Conservation (phyloP, 1,284 basidiomycete genomes). For the Jaminaea rosea region DNA sequence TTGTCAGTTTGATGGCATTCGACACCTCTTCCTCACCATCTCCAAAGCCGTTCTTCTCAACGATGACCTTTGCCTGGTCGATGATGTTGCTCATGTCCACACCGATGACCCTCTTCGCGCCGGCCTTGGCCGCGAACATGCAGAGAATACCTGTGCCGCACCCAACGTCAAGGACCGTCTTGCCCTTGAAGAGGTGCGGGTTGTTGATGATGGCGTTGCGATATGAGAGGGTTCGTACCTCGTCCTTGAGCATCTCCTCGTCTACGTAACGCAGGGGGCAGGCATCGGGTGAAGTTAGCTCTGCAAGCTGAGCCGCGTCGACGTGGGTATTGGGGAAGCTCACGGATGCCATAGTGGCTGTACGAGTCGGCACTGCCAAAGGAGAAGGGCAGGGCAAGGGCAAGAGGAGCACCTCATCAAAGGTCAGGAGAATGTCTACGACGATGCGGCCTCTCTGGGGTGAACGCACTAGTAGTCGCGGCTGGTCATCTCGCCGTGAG, state of each 20-base stretch:
- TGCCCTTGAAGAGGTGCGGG: conserved; percentile 75
- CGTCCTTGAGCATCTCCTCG: conserved; percentile 96
- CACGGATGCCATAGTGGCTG: conserved; percentile 46
- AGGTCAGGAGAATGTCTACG: not conserved
- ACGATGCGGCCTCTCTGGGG: not conserved
- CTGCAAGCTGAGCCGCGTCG: too few species aligned
- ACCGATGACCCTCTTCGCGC: conserved; percentile 72
- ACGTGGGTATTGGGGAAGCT: too few species aligned
- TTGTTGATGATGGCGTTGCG: conserved; percentile 91
- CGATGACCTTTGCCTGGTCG: conserved; percentile 94
- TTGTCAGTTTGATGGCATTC: not conserved
- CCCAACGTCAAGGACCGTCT: conserved; percentile 82
- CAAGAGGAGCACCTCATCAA: not conserved
- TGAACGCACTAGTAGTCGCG: not conserved
- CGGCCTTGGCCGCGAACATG: conserved; percentile 98
- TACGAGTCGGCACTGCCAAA: conserved; percentile 45
- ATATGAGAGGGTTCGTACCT: conserved; percentile 90
- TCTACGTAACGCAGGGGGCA: too few species aligned
- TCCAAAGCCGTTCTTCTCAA: conserved; percentile 90
- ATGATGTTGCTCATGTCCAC: conserved; percentile 99
- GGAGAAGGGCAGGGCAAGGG: not conserved
- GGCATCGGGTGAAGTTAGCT: not conserved
- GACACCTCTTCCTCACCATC: conserved; percentile 52
- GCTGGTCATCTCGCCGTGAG: not conserved
- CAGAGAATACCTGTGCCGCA: conserved; percentile 97